phyloP scores from a whole-genome alignment of 2,329 filamentous ascomycete species.

The Apiospora pterosperma region DNA sequence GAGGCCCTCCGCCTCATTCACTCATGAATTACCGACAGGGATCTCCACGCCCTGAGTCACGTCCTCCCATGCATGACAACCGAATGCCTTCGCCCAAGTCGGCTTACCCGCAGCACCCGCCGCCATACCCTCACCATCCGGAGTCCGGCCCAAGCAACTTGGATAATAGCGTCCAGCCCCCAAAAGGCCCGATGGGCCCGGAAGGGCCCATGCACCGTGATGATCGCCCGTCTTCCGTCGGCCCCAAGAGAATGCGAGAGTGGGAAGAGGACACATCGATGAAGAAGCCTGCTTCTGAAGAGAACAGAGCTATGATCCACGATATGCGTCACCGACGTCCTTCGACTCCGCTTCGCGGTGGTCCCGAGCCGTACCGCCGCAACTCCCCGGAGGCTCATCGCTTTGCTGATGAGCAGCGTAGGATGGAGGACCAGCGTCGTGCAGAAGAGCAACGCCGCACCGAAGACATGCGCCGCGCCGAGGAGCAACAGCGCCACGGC shows the following conservation, averaged over 20 bases:
- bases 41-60: conserved; percentile 78
- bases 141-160: conserved; percentile 59
- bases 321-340: conserved; percentile 77
- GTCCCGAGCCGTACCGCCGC: conserved; percentile 61
- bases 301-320: conserved; percentile 81
- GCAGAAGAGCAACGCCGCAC: conserved; percentile 57
- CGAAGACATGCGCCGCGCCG: conserved; percentile 49
- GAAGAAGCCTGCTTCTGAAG: conserved; percentile 88
- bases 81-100: conserved; percentile 89
- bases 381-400: conserved; percentile 72
- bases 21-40: conserved; percentile 73
- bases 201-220: conserved; percentile 63
- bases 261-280: conserved; percentile 81
- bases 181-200: conserved; percentile 51
- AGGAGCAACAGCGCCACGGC: conserved; percentile 64
- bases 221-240: conserved; percentile 76
- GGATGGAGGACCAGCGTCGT: conserved; percentile 52
- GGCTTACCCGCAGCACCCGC: conserved; percentile 70
- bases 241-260: conserved; percentile 81
- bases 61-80: conserved; percentile 74
- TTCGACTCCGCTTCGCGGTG: conserved; percentile 63
- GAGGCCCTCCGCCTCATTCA: conserved; percentile 40
- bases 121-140: conserved; percentile 66
- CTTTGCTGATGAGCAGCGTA: conserved; percentile 56
- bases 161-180: conserved; percentile 64